Evolutionary conservation across 352 stramenopile genomes (phyloP).

Genomic region (Globisporangium recalcitrans): DNA sequence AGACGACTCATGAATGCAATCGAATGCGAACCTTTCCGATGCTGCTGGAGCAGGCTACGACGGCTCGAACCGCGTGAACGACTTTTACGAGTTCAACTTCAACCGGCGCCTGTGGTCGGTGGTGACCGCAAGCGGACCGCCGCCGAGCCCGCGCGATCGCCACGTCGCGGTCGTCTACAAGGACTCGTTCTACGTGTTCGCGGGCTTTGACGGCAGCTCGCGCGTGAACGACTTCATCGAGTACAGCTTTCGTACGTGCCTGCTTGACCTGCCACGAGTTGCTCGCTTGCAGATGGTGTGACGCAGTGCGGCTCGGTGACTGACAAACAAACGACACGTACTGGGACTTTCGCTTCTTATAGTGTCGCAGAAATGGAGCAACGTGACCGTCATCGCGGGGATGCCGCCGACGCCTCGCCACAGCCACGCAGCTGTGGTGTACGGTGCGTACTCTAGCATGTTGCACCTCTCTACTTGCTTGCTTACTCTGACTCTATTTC

Average conservation of each 20-base stretch:
- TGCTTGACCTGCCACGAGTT: background rate
- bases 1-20: background rate
- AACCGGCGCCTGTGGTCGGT: conserved; percentile 73
- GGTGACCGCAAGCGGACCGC: conserved; percentile 55
- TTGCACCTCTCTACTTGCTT: background rate
- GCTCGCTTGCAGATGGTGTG: background rate
- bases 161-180: conserved; percentile 92
- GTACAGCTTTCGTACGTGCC: conserved; percentile 89
- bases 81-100: conserved; percentile 93
- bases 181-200: conserved; percentile 93
- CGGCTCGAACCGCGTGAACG: conserved; percentile 89
- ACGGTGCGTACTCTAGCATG: conserved; percentile 31
- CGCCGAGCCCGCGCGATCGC: conserved; percentile 89
- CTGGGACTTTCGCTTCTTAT: background rate
- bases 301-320: background rate
- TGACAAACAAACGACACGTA: background rate
- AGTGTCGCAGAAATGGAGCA: conserved; percentile 82
- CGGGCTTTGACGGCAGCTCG: conserved; percentile 90
- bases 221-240: conserved; percentile 94
- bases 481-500: background rate
- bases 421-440: conserved; percentile 92
- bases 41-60: conserved; percentile 82
- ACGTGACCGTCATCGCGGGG: conserved; percentile 69
- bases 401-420: conserved; percentile 90
- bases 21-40: background rate